These are phyloP conservation scores for Chalaropsis thielavioides DNA, from an alignment of 2,329 filamentous ascomycete genomes.

Conservation along the genomic window DNA sequence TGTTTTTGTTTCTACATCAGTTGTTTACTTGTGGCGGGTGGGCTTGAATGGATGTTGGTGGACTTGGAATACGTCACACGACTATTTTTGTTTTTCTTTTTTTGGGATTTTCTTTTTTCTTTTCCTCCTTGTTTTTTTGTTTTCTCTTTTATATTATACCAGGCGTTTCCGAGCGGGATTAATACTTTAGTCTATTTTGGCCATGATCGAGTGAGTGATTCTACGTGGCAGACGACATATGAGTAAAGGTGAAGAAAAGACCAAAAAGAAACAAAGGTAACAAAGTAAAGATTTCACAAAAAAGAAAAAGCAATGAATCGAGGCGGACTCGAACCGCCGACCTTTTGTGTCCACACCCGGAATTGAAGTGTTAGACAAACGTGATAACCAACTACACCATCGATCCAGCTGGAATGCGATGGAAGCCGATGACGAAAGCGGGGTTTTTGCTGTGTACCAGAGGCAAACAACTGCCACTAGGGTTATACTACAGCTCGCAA, in stretches of 20 bases:
- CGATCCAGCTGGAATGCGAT: neutral
- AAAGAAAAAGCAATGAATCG: slow-evolving; percentile 4
- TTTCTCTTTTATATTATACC: slow-evolving; percentile 9
- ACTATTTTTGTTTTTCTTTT: no score
- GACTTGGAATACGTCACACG: no score
- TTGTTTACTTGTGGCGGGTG: no score
- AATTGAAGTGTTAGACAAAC: slow-evolving; percentile 9
- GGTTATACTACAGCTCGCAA: no score
- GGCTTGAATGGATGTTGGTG: no score
- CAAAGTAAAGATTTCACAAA: neutral
- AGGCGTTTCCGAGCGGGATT: neutral
- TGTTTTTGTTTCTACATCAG: no score
- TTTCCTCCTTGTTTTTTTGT: neutral
- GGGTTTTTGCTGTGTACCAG: no score
- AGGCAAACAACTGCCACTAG: no score
- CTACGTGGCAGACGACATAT: neutral
- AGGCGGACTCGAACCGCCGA: slow-evolving; percentile 14
- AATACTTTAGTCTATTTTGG: neutral
- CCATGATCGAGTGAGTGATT: neutral
- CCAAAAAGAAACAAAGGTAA: neutral
- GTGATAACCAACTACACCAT: slow-evolving; percentile 15
- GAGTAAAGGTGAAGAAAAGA: neutral
- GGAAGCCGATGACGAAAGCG: no score
- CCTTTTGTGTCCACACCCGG: slow-evolving; percentile 11
- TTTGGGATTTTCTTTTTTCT: neutral